Evolutionary conservation across 495 filamentous ascomycete species (phyloP).

Genomic region (Podospora bellae-mahoneyi): DNA sequence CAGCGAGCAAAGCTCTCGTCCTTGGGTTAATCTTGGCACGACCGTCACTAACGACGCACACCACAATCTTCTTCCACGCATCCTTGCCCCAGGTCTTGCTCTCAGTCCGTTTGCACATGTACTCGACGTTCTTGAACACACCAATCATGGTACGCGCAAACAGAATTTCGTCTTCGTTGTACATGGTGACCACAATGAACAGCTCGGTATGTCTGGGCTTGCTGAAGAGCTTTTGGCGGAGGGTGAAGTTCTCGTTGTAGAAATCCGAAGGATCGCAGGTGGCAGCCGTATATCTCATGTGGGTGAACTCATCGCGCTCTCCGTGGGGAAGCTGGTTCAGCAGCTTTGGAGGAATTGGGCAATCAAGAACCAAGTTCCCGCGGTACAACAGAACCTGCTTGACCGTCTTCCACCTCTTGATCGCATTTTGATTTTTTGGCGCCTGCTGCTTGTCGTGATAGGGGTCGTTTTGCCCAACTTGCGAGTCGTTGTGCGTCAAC

Average conservation of each 20-base stretch:
- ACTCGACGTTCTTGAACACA: conserved; percentile 97
- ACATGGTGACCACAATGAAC: conserved; percentile 99
- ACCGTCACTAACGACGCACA: conserved; percentile 96
- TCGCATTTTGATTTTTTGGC: conserved; percentile 49
- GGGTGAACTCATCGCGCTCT: conserved; percentile 95
- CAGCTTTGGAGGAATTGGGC: conserved; percentile 86
- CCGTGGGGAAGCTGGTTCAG: conserved; percentile 82
- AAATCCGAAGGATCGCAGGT: conserved; percentile 94
- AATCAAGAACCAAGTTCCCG: conserved; percentile 96
- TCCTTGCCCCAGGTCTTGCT: conserved; percentile 99
- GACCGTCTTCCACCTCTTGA: conserved; percentile 95
- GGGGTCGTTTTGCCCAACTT: conserved; percentile 41
- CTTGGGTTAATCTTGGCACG: conserved; percentile 97
- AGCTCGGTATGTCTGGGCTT: conserved; percentile 92
- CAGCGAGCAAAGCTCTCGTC: conserved; percentile 84
- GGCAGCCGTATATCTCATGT: conserved; percentile 96
- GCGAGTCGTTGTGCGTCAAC: conserved; percentile 46
- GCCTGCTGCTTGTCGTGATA: conserved; percentile 48
- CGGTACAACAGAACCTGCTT: conserved; percentile 97
- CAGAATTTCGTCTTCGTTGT: conserved; percentile 95
- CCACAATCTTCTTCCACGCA: conserved; percentile 99
- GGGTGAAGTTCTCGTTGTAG: conserved; percentile 80
- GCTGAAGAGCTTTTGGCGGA: conserved; percentile 90
- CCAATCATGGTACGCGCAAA: conserved; percentile 96
- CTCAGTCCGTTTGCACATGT: conserved; percentile 85